Percentiles rank a stretch among this genome's conserved stretches.
These are phyloP conservation scores for Medakamo hakoo DNA, from an alignment of 139 green algal genomes.

Conservation along the genomic window DNA sequence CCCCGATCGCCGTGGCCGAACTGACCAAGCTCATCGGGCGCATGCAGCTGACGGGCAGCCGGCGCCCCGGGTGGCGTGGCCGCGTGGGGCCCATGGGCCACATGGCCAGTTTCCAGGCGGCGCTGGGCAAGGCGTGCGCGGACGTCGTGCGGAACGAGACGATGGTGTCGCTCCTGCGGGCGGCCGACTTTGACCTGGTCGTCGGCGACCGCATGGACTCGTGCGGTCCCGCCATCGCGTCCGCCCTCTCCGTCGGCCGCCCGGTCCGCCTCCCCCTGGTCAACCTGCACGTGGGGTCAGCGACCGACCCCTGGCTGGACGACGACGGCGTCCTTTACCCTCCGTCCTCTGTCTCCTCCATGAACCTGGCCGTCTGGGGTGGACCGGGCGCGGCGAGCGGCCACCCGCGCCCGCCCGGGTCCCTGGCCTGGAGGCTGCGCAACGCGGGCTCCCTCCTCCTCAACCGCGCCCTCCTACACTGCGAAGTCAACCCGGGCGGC, in stretches of 20 bases:
- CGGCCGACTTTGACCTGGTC: not conserved
- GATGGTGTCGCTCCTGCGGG: not conserved
- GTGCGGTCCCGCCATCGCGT: too few species aligned
- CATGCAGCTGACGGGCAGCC: too few species aligned
- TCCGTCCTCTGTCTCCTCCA: not conserved
- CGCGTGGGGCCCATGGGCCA: conserved; percentile 4
- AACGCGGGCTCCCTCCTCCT: not conserved
- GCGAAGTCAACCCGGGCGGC: too few species aligned
- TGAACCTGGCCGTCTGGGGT: not conserved
- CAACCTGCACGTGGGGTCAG: too few species aligned
- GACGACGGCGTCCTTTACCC: not conserved
- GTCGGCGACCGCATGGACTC: not conserved
- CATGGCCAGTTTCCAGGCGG: not conserved
- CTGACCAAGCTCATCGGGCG: too few species aligned
- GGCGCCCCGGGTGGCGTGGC: too few species aligned
- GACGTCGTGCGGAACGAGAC: not conserved
- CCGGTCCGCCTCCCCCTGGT: not conserved
- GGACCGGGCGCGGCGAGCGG: not conserved
- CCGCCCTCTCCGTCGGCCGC: too few species aligned
- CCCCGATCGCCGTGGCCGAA: too few species aligned
- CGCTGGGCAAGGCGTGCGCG: not conserved
- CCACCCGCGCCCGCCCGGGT: too few species aligned
- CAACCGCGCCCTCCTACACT: too few species aligned
- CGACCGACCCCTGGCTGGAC: not conserved
- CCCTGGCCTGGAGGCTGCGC: not conserved